Evolutionary conservation across 768 basidiomycete genomes (phyloP).

Genomic region (Mycena leptocephala): DNA sequence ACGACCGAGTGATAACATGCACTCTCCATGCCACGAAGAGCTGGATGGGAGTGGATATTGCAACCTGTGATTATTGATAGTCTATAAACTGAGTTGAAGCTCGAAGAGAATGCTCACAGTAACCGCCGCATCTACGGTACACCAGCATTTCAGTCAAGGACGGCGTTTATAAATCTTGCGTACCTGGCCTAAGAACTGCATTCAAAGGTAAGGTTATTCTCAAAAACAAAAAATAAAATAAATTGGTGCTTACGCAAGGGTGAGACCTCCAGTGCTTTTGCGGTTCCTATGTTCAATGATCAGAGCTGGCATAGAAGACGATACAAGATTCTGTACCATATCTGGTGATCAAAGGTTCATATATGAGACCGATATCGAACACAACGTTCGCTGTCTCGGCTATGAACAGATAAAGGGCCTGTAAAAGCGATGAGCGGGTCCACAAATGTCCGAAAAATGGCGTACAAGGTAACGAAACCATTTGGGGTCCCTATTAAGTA

Average conservation of each 20-base stretch:
- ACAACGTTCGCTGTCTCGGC: conserved; percentile 31
- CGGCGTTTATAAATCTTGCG: not conserved
- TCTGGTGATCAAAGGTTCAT: conserved; percentile 29
- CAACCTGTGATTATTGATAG: conserved; percentile 22
- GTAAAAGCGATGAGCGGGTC: not conserved
- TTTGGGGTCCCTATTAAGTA: conserved; percentile 11
- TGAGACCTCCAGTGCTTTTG: conserved; percentile 1
- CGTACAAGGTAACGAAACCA: conserved; percentile 21
- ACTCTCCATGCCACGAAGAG: conserved; percentile 36
- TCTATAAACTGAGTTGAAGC: not conserved
- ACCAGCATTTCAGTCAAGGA: not conserved
- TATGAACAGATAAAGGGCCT: conserved; percentile 35
- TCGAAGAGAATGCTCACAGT: not conserved
- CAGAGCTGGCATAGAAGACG: not conserved
- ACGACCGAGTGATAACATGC: not conserved
- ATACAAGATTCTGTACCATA: conserved; percentile 18
- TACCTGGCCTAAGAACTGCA: conserved; percentile 29
- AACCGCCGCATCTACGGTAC: conserved; percentile 9
- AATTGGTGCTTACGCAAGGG: conserved; percentile 4
- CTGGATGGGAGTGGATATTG: conserved; percentile 37
- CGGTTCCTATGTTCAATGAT: not conserved
- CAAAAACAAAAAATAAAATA: not conserved
- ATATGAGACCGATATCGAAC: conserved; percentile 35
- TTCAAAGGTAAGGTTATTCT: not conserved
- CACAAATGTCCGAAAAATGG: no score